Conservation (phyloP, 2,329 filamentous ascomycete genomes). For the Talaromyces pinophilus region DNA sequence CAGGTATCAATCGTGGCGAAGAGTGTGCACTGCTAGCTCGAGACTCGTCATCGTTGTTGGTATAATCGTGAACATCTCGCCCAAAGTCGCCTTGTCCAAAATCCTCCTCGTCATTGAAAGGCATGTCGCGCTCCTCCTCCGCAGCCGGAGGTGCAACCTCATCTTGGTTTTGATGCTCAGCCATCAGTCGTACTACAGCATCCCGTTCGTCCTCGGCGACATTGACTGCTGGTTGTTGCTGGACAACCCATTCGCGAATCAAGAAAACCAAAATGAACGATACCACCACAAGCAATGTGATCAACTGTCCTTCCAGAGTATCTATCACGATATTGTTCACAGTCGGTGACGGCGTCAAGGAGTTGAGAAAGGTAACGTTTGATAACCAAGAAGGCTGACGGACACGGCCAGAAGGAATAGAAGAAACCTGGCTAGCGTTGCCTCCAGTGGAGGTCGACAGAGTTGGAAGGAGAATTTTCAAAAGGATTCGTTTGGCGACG, state of each 20-base stretch:
- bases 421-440: conserved; percentile 30
- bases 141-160: conserved; percentile 29
- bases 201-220: conserved; percentile 61
- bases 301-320: conserved; percentile 87
- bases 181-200: conserved; percentile 53
- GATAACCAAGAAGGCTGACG: conserved; percentile 57
- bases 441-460: conserved; percentile 34
- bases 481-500: conserved; percentile 48
- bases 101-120: not conserved
- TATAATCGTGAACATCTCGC: conserved; percentile 21
- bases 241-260: conserved; percentile 95
- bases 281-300: conserved; percentile 86
- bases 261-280: conserved; percentile 96
- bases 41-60: conserved; percentile 18
- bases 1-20: conserved; percentile 14
- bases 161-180: conserved; percentile 40
- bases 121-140: conserved; percentile 23
- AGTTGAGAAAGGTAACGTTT: conserved; percentile 57
- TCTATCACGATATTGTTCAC: conserved; percentile 80
- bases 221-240: conserved; percentile 92
- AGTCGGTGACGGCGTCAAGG: conserved; percentile 65
- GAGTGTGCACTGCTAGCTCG: not conserved
- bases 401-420: conserved; percentile 33
- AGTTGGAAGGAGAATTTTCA: conserved; percentile 36
- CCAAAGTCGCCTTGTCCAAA: conserved; percentile 23